Conservation (phyloP, 164 flowering plant genomes). For the Vitis vinifera region ASM3070453v1 NC_081812.1:18433001-18433500, state of each 20-base stretch:
- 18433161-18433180: not conserved
- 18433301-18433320: not conserved
- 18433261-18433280: conserved; percentile 78
- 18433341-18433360: not conserved
- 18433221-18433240: conserved; percentile 86
- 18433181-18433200: not conserved
- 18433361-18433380: no score
- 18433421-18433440: no score
- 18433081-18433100: conserved; percentile 46
- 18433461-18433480: not conserved
- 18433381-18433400: no score
- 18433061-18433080: not conserved
- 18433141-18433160: conserved; percentile 29
- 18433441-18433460: no score
- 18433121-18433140: conserved; percentile 92
- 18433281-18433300: conserved; percentile 1
- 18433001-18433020: no score
- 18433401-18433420: no score
- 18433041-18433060: not conserved
- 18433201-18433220: conserved; percentile 1
- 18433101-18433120: conserved; percentile 92
- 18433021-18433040: not conserved
- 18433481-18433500: not conserved
- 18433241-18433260: conserved; percentile 74
- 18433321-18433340: not conserved